phyloP scores from a whole-genome alignment of 148 eudicot genomes.

The Suaeda aralocaspica region DNA sequence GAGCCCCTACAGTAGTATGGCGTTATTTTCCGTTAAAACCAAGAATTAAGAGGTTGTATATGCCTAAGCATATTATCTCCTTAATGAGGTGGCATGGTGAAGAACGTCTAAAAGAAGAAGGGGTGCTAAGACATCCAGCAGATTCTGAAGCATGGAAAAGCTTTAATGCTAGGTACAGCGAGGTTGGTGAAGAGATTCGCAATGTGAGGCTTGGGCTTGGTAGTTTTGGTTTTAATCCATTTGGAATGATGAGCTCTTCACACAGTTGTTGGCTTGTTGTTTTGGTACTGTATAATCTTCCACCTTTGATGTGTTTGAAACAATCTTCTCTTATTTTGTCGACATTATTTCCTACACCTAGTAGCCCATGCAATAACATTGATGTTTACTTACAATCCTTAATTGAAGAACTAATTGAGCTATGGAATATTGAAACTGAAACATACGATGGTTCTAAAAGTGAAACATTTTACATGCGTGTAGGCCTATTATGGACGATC shows the following conservation, averaged over 20 bases:
- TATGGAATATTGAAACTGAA: conserved; percentile 7
- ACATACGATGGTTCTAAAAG: conserved; percentile 20
- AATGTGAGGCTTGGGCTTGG: conserved; percentile 16
- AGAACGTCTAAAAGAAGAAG: no score
- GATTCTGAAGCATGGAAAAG: conserved; percentile 18
- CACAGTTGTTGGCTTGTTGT: conserved; percentile 26
- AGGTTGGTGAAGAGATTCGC: neutral
- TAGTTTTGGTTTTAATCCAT: conserved; percentile 23
- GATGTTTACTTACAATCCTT: conserved; percentile 19
- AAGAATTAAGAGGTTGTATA: no score
- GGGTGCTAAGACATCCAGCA: no score
- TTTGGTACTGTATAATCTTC: conserved; percentile 13
- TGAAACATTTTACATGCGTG: conserved; percentile 10
- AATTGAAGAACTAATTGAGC: conserved; percentile 19
- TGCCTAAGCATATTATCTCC: no score
- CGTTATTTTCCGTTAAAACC: no score
- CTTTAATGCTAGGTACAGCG: neutral
- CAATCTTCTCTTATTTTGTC: conserved; percentile 14
- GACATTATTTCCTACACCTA: conserved; percentile 10
- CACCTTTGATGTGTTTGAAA: conserved; percentile 21
- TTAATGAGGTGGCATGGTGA: no score
- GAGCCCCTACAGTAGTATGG: no score
- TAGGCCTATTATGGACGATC: neutral
- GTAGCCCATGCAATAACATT: neutral
- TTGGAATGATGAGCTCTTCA: conserved; percentile 4